Evolutionary conservation across 805 yeast species (phyloP), one percentile per base, ranked within the genome.

Genomic region (Candida nanaspora): DNA sequence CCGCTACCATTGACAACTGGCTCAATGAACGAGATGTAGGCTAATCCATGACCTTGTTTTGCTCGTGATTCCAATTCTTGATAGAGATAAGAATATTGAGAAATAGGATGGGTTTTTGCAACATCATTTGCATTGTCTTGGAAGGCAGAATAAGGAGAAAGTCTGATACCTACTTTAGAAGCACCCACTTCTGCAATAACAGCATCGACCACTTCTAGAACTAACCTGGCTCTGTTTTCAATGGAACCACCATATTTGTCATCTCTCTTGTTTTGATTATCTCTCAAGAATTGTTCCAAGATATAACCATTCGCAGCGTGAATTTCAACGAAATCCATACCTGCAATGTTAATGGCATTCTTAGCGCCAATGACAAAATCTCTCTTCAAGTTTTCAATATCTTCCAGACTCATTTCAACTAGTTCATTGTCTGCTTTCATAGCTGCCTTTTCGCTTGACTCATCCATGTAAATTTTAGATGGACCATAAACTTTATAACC

Each of bases 1-100:
- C 73, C 78, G 13, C 70, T 50, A 47, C 86, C 57, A 55, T 85
- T 93, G 53, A 86, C 95, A 20, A 76, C 88, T 1, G 75, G 78
- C 49, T 86, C 95, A n/a, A 35, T 59, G 26, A 33, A 27, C 4
- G 43, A 33, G 11, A 45, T 30, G 35, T 39, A 45, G 8, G 46
- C 41, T 16, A 45, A 21, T 34, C 36, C 20, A 26, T 45, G 21
- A 14, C 46, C 48, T 2, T 33, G 34, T 5, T 43, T 31, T 1
- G 61, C 62, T 36, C 66, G 53, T 40, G 50, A 52, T 50, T 66
- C 62, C 33, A 68, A 46, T 47, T 66, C 60, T 18, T 49, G 48
- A 33, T 62, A 40, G 4, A 68, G 39, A 46, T 69, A 64, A 4
- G 61, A 59, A 32, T 44, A 60, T 29, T 50, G 50, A 6, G 62